A percentile compares a stretch with the other conserved stretches of the same genome.
phyloP scores from a whole-genome alignment of 345 rosid genomes.

The Cardamine occulta region DNA sequence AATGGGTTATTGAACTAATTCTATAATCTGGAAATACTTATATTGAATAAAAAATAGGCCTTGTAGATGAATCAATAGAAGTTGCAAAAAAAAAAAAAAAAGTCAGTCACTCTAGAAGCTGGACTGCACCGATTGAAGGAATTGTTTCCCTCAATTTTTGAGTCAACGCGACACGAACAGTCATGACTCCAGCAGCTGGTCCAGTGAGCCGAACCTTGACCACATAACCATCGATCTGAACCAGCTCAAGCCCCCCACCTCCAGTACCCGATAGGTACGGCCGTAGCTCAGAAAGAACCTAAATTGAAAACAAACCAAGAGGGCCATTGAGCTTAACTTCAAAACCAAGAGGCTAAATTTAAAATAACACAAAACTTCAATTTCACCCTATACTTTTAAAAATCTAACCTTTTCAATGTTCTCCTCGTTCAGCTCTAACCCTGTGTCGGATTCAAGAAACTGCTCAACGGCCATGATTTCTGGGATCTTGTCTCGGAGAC shows the following conservation, averaged over 20 bases:
- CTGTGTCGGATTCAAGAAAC: conserved; percentile 79
- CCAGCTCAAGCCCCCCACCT: conserved; percentile 82
- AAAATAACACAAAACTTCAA: neutral
- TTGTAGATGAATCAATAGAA: neutral
- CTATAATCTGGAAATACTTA: neutral
- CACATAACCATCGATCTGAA: conserved; percentile 65
- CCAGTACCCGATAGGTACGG: conserved; percentile 92
- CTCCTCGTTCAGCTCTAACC: conserved; percentile 72
- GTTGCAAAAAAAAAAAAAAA: conserved; percentile 10
- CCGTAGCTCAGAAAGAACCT: conserved; percentile 85
- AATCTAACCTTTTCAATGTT: conserved; percentile 76
- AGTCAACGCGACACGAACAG: conserved; percentile 87
- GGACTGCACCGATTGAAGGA: conserved; percentile 79
- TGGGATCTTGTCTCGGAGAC: conserved; percentile 85
- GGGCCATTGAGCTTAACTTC: neutral
- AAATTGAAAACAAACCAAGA: conserved; percentile 19
- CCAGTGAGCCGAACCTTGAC: conserved; percentile 77
- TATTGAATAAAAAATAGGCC: conserved; percentile 15
- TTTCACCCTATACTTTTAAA: neutral
- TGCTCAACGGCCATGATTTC: conserved; percentile 89
- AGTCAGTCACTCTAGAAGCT: conserved; percentile 61
- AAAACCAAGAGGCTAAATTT: neutral
- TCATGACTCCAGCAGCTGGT: conserved; percentile 91
- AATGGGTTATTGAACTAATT: neutral
- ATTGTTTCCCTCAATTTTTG: conserved; percentile 88